Evolutionary conservation across 495 filamentous ascomycete species (phyloP).

Genomic region (Platismatia glauca): DNA sequence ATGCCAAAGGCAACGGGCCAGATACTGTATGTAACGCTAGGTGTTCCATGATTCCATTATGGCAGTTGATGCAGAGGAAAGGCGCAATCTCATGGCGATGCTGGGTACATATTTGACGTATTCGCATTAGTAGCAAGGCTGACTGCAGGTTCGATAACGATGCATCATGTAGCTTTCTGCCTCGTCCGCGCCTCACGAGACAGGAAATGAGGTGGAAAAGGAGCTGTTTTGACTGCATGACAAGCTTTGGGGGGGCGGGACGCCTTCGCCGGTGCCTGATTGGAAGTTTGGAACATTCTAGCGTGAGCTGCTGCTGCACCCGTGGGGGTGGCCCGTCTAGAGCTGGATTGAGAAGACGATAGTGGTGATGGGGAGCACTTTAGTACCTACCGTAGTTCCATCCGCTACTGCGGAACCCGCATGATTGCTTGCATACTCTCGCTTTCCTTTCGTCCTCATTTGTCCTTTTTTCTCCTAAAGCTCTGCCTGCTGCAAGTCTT

Average conservation of each 20-base stretch:
- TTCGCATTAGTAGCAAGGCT: background rate
- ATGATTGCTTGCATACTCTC: background rate
- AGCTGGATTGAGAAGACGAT: background rate
- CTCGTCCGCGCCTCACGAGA: background rate
- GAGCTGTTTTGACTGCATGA: conserved; percentile 1
- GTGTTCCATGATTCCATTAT: no score
- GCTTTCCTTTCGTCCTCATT: background rate
- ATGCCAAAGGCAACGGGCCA: background rate
- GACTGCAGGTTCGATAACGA: background rate
- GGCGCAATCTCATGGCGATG: background rate
- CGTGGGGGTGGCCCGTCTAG: background rate
- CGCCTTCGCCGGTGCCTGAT: conserved; percentile 10
- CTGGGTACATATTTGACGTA: no score
- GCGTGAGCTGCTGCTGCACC: background rate
- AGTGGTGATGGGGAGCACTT: background rate
- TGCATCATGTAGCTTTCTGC: background rate
- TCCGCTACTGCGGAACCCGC: background rate
- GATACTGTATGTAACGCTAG: background rate
- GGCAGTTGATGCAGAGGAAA: no score
- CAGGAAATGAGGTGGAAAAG: background rate
- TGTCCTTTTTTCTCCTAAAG: background rate
- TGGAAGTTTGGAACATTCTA: conserved; percentile 14
- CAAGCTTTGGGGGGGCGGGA: conserved; percentile 4
- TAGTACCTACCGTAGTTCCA: background rate
- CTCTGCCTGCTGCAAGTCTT: background rate